Evolutionary conservation across 208 protist genomes (phyloP).

Genomic region (Spongospora subterranea): DNA sequence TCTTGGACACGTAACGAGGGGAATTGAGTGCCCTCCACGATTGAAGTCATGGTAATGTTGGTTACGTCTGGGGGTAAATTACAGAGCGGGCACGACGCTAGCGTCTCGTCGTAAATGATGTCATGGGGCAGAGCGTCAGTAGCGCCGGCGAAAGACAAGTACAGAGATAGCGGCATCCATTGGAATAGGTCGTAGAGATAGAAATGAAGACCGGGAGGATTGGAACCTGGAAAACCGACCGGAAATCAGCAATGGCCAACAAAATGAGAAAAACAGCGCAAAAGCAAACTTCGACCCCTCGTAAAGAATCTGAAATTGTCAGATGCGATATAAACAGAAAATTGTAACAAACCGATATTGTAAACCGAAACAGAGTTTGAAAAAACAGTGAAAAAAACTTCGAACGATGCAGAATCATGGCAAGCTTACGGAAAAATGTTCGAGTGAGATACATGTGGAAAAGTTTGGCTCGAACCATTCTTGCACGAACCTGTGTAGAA

Average conservation of each 20-base stretch:
- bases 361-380: no score
- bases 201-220: not conserved
- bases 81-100: not conserved
- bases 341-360: no score
- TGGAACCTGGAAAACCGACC: not conserved
- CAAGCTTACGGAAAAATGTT: not conserved
- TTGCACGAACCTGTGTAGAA: not conserved
- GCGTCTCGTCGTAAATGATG: constrained; percentile 9
- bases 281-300: no score
- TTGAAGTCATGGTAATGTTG: not conserved
- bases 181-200: constrained; percentile 22
- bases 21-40: constrained; percentile 9
- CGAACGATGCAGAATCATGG: not conserved
- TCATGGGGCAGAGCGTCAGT: not conserved
- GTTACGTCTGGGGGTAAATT: not conserved
- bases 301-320: no score
- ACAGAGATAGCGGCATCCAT: constrained; percentile 14
- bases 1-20: constrained; percentile 4
- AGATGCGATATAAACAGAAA: no score
- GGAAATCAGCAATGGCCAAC: no score
- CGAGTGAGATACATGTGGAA: not conserved
- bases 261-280: no score
- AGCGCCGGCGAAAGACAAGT: not conserved
- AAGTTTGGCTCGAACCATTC: constrained; percentile 43
- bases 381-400: not conserved